phyloP scores from a whole-genome alignment of 1,284 basidiomycete species.

The Trichosporon asahii region DNA sequence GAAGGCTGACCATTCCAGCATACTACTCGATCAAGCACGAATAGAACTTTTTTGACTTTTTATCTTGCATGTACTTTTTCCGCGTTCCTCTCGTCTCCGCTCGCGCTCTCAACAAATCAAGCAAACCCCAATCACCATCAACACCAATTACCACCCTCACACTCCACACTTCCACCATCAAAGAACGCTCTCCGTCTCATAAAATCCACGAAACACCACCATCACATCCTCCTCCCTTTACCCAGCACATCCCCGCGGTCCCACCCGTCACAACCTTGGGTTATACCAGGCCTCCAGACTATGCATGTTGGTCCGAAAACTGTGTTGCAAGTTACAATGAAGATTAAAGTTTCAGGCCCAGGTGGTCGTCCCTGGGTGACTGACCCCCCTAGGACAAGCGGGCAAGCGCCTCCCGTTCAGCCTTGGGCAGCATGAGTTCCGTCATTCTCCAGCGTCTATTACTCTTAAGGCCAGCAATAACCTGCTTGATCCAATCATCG shows the following conservation, averaged over 20 bases:
- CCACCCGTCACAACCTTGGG: neutral
- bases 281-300: neutral
- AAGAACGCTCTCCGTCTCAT: neutral
- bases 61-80: conserved; percentile 2
- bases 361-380: neutral
- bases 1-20: conserved; percentile 2
- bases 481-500: conserved; percentile 15
- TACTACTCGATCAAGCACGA: conserved; percentile 11
- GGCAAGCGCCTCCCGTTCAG: neutral
- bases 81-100: conserved; percentile 14
- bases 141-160: neutral
- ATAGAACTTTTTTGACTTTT: conserved; percentile 9
- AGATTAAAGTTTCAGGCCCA: neutral
- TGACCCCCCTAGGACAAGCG: neutral
- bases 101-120: conserved; percentile 12
- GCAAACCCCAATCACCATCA: neutral
- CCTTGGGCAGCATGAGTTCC: conserved; percentile 31
- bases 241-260: conserved; percentile 6
- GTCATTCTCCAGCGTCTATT: conserved; percentile 42
- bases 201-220: neutral
- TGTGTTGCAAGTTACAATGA: neutral
- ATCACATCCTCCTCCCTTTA: neutral
- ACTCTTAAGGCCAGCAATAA: conserved; percentile 29
- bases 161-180: neutral
- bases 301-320: conserved; percentile 5